Percentiles rank a stretch among this genome's conserved stretches.
Conservation (phyloP, 805 yeast species). For the Wickerhamiella allomyrinae region DNA sequence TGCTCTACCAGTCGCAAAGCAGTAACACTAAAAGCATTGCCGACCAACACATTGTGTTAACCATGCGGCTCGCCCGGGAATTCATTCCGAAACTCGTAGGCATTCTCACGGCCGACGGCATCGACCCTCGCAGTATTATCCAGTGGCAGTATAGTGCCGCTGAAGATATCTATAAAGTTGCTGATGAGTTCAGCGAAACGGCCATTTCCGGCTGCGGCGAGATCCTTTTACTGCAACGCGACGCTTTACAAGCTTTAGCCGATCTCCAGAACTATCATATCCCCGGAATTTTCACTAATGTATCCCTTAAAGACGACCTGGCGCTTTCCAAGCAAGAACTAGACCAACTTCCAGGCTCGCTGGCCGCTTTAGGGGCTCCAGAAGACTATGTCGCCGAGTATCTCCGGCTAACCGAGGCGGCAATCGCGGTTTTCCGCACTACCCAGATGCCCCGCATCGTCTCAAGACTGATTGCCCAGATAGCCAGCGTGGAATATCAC, state of each 20-base stretch:
- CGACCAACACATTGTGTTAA: conserved; percentile 19
- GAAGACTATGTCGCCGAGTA: conserved; percentile 31
- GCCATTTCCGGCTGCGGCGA: conserved; percentile 30
- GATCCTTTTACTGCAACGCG: conserved; percentile 28
- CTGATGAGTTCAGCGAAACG: conserved; percentile 19
- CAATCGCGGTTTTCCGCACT: conserved; percentile 37
- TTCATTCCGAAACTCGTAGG: conserved; percentile 3
- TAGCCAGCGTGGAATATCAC: conserved; percentile 51
- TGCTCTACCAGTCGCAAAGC: conserved; percentile 20
- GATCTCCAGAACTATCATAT: conserved; percentile 19
- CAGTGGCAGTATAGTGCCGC: conserved; percentile 7
- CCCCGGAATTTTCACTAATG: conserved; percentile 22
- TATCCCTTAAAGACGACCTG: conserved; percentile 10
- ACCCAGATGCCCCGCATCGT: conserved; percentile 50
- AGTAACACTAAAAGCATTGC: conserved; percentile 17
- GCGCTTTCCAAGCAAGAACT: neutral
- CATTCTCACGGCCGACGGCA: neutral
- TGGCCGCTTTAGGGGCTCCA: conserved; percentile 22
- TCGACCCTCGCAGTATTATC: neutral
- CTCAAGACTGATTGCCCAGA: conserved; percentile 61
- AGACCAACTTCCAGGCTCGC: neutral
- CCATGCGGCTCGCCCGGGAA: conserved; percentile 4
- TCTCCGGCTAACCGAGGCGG: conserved; percentile 39
- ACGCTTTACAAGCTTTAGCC: conserved; percentile 24
- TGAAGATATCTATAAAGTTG: conserved; percentile 2